A percentile compares a stretch with the other conserved stretches of the same genome.
phyloP scores from a whole-genome alignment of 768 basidiomycete species.

The Paxillus ammoniavirescens region DNA sequence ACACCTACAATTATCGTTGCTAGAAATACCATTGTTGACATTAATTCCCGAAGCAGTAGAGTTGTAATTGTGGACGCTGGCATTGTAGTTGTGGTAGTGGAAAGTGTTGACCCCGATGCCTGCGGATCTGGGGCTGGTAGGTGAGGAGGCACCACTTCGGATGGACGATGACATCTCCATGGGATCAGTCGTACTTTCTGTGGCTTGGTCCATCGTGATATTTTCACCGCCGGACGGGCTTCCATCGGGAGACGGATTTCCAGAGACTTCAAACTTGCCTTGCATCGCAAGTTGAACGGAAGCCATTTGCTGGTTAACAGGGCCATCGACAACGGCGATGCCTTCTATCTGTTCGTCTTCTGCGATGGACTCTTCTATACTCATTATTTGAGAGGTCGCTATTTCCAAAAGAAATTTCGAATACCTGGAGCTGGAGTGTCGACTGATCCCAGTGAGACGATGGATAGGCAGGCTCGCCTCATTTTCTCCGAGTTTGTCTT shows the following conservation, averaged over 20 bases:
- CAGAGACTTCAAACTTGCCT: too few species aligned
- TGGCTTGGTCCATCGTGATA: neutral
- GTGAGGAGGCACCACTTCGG: too few species aligned
- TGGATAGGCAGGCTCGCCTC: neutral
- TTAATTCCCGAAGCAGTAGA: neutral
- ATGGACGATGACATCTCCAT: neutral
- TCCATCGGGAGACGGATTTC: too few species aligned
- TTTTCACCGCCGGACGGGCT: too few species aligned
- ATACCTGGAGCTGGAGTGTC: neutral
- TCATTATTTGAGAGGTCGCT: too few species aligned
- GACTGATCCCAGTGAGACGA: neutral
- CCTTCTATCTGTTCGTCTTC: too few species aligned
- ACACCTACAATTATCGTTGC: too few species aligned
- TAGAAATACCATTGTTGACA: neutral
- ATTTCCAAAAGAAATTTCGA: neutral
- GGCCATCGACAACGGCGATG: too few species aligned
- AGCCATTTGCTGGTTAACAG: too few species aligned
- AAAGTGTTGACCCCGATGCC: too few species aligned
- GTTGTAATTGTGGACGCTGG: neutral
- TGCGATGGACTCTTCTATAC: too few species aligned
- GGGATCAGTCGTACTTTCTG: neutral
- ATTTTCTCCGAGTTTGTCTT: constrained; percentile 1
- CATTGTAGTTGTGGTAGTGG: neutral
- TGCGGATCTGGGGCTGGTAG: neutral
- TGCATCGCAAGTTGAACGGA: too few species aligned